Evolutionary conservation across 2,329 filamentous ascomycete genomes (phyloP), one percentile per base, ranked within the genome.

Genomic region (Epichloe scottii): DNA sequence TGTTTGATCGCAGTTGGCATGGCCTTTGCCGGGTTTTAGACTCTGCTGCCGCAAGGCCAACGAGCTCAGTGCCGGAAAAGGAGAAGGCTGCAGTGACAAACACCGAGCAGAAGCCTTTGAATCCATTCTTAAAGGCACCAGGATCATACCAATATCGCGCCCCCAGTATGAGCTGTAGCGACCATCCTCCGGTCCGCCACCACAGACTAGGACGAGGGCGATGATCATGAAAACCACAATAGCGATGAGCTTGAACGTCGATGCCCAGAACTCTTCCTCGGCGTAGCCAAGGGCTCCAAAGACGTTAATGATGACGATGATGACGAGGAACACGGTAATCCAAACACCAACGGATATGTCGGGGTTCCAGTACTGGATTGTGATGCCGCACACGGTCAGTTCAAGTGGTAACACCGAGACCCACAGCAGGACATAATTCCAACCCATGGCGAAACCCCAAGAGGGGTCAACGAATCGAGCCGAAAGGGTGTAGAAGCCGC

Each of bases 1-100:
- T 94, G 89, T 70, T 93, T 94, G 60, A 91, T 83, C 5, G 89
- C 89, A 2, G 81, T 82, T 0, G 89, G 89, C 1, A 95, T 75
- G 0, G 84, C 79, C 61, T 86, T 82, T 51, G 79, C 75, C 0
- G 85, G 85, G 60, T 87, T 87, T 70, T 67, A 0, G 84, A 79
- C 65, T 89, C 85, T 12, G 53, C 53, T 5, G 53, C 53, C 4
- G 53, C 53, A 15, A 54, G 53, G 30, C 53, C 51, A 10, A 88
- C 84, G 2, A 87, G 71, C 61, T 88, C 85, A 0, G 84, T 87
- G 14, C 84, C 85, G 15, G 80, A 78, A 61, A 87, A 89, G 21
- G 84, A 71, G 60, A 88, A 88, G 4, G 84, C 84, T 3, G 85
- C 84, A 1, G 81, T 87, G 47, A 88, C 83, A 56, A 87, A 85